Percentiles rank a stretch among this genome's conserved stretches.
Conservation (phyloP, 177 flowering plant species). For the Tripterygium wilfordii region DNA sequence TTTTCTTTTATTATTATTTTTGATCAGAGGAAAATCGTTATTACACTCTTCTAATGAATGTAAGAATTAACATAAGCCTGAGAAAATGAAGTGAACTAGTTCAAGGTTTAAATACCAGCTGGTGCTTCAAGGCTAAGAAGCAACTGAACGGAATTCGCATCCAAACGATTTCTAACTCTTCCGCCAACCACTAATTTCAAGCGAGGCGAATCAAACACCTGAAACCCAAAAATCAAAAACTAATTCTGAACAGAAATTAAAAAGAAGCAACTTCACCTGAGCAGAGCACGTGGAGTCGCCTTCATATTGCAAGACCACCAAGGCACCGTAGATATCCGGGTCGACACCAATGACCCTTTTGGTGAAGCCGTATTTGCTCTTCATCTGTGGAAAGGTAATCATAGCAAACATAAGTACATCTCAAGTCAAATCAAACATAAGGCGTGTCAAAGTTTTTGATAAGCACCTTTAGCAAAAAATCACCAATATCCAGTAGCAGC, state of each 20-base stretch:
- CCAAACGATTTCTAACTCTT: constrained; percentile 59
- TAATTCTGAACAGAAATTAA: neutral
- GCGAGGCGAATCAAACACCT: constrained; percentile 89
- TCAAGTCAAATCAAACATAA: neutral
- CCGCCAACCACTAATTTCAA: constrained; percentile 64
- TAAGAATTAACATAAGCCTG: neutral
- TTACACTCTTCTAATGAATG: neutral
- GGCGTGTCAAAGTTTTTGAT: neutral
- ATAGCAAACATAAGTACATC: constrained; percentile 2
- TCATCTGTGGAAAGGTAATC: constrained; percentile 38
- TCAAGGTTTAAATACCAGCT: constrained; percentile 41
- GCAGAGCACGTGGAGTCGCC: constrained; percentile 37
- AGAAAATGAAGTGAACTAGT: neutral
- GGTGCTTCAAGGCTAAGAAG: constrained; percentile 70
- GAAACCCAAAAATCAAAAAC: neutral
- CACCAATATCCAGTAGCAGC: constrained; percentile 49
- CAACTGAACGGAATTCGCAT: constrained; percentile 70
- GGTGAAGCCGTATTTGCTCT: constrained; percentile 51
- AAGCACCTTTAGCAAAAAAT: constrained; percentile 64
- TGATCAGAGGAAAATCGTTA: too few species aligned
- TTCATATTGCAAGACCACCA: constrained; percentile 61
- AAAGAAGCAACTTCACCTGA: constrained; percentile 36
- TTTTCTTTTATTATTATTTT: too few species aligned
- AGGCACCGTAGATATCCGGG: constrained; percentile 81
- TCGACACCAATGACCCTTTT: constrained; percentile 71